Base-by-base conservation (phyloP, 768 basidiomycete genomes). In the Coprinopsis cinerea region DNA sequence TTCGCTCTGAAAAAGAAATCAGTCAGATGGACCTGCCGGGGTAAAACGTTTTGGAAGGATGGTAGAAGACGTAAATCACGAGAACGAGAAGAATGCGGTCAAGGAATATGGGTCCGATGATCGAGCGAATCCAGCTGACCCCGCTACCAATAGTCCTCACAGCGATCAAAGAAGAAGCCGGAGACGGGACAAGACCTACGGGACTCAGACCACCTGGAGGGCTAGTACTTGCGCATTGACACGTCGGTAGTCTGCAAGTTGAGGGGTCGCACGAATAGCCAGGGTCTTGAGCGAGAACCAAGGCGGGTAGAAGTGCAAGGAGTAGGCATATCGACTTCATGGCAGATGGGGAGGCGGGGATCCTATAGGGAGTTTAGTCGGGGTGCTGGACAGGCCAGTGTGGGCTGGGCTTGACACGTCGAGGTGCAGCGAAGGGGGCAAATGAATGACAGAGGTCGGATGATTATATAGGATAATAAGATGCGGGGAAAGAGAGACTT, bases 151-250 rank as follows among this genome's bases (percentile, higher is more conserved):
- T n/a, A n/a, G n/a, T n/a, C n/a, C n/a, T n/a, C n/a, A n/a, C n/a
- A n/a, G n/a, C 15, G 3, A 23, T 15, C 26, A 4, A 4, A 36
- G 11, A 23, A 15, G 44, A 49, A n/a, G 18, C 18, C 7, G 37
- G 4, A 25, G 11, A 41, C 18, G 30, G 15, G 35, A 26, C 43
- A 37, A 53, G 18, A 70, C 82, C 70, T 54, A 85, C 81, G 18
- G 84, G 79, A 14, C 65, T 60, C 10, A 88, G 68, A 2, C 85
- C 87, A 48, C 86, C 87, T 11, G 87, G 88, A 2, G 85, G 83
- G 53, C 67, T 77, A 1, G 82, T 77, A 57, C 83, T 86, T 3
- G 88, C 87, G 57, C 85, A 88, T 59, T 80, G 74, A 61, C 88
- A 91, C 45, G 71, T 66, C 0, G 88, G 88, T 4, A 88, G 71